Percentiles rank a stretch among this genome's conserved stretches.
Evolutionary conservation across 2,329 filamentous ascomycete genomes (phyloP).

Genomic region (Cryphonectria nitschkei): DNA sequence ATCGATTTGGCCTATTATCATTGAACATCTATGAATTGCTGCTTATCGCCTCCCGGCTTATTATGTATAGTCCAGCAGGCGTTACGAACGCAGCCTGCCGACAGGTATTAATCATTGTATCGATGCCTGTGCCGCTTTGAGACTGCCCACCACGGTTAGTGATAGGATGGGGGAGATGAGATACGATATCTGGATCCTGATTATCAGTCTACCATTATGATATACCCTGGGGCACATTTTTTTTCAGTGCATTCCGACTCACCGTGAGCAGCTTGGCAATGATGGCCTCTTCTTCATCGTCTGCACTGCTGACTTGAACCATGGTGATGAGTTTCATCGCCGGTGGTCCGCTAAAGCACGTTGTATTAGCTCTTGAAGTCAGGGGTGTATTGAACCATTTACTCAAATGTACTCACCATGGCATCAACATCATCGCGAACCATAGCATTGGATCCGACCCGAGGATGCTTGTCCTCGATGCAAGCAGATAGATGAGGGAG

Average conservation of each 20-base stretch:
- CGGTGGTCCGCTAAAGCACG: slow-evolving; percentile 42
- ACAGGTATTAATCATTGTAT: background rate
- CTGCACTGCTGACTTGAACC: slow-evolving; percentile 47
- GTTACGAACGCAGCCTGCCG: no score
- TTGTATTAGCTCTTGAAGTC: background rate
- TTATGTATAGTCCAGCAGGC: background rate
- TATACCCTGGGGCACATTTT: background rate
- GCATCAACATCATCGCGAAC: slow-evolving; percentile 60
- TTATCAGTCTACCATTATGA: background rate
- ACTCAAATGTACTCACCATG: slow-evolving; percentile 28
- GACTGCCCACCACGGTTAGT: slow-evolving; percentile 21
- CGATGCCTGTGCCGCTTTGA: slow-evolving; percentile 18
- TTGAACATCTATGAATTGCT: background rate
- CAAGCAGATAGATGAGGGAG: slow-evolving; percentile 56
- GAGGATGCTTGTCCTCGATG: slow-evolving; percentile 54
- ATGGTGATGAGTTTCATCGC: slow-evolving; percentile 53
- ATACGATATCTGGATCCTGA: slow-evolving; percentile 18
- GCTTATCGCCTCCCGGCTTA: background rate
- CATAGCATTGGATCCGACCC: slow-evolving; percentile 65
- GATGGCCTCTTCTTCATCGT: slow-evolving; percentile 44
- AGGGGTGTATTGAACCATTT: background rate
- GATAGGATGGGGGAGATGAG: slow-evolving; percentile 24
- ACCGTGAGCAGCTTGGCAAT: slow-evolving; percentile 50
- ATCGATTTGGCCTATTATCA: no score
- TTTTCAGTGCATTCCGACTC: slow-evolving; percentile 28